Conservation (phyloP, 2,329 filamentous ascomycete genomes). For the Sporothrix mexicana region DNA sequence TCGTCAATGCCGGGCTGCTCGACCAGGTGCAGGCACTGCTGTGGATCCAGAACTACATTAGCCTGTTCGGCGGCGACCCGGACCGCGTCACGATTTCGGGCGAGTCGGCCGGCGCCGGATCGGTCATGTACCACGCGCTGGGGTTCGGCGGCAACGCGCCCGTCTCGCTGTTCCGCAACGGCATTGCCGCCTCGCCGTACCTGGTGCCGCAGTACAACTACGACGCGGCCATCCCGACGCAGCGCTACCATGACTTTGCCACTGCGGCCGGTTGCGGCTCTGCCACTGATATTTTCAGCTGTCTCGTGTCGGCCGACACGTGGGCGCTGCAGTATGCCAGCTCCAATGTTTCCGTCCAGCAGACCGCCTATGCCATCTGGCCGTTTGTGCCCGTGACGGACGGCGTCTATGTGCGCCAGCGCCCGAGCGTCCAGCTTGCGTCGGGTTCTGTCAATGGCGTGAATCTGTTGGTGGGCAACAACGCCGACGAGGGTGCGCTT, state of each 20-base stretch:
- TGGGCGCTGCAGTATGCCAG: conserved; percentile 41
- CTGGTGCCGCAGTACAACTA: conserved; percentile 57
- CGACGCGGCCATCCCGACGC: conserved; percentile 52
- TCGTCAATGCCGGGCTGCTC: conserved; percentile 59
- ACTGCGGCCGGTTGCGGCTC: conserved; percentile 49
- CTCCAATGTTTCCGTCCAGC: conserved; percentile 37
- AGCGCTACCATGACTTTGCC: conserved; percentile 55
- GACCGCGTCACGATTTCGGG: conserved; percentile 60
- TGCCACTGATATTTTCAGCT: conserved; percentile 40
- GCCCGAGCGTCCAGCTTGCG: conserved; percentile 43
- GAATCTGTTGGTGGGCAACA: conserved; percentile 45
- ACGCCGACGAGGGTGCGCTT: conserved; percentile 56
- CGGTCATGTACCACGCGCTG: conserved; percentile 50
- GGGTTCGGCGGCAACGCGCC: conserved; percentile 48
- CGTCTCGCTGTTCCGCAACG: conserved; percentile 37
- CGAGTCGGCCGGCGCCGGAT: conserved; percentile 60
- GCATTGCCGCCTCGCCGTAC: conserved; percentile 46
- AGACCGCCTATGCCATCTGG: conserved; percentile 39
- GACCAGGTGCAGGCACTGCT: conserved; percentile 59
- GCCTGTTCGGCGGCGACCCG: conserved; percentile 59
- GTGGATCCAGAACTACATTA: conserved; percentile 61
- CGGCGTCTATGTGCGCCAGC: conserved; percentile 42
- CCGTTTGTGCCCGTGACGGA: conserved; percentile 48
- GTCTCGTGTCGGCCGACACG: conserved; percentile 42
- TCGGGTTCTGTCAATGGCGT: conserved; percentile 43